A percentile compares a stretch with the other conserved stretches of the same genome.
These are phyloP conservation scores for Urtica urens DNA, from an alignment of 306 rosid genomes.

Conservation along the genomic window DNA sequence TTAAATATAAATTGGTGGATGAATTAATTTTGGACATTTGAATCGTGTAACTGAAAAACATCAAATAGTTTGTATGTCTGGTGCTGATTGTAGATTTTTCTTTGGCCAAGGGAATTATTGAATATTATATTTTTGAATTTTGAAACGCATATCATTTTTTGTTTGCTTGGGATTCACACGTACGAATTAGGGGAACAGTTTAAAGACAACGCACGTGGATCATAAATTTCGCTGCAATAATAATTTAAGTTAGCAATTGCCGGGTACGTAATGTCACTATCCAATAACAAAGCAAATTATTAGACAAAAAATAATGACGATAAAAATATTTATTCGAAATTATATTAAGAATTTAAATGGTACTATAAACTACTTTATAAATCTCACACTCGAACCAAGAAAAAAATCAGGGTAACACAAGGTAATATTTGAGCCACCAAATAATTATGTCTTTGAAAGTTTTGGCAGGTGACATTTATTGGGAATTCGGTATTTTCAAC, in stretches of 20 bases:
- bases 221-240: slow-evolving; percentile 3
- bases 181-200: not conserved
- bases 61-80: not conserved
- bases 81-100: too few relatives aligned
- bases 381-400: too few relatives aligned
- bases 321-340: not conserved
- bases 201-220: slow-evolving; percentile 8
- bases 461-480: slow-evolving; percentile 5
- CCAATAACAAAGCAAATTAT: not conserved
- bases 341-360: too few relatives aligned
- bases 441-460: not conserved
- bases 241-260: not conserved
- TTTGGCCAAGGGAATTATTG: too few relatives aligned
- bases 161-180: too few relatives aligned
- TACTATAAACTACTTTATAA: too few relatives aligned
- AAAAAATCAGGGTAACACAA: not conserved
- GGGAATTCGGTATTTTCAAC: not conserved
- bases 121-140: not conserved
- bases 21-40: not conserved
- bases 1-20: too few relatives aligned
- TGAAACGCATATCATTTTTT: not conserved
- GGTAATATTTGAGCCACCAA: not conserved
- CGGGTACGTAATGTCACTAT: not conserved
- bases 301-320: not conserved
- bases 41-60: not conserved